These are phyloP conservation scores for Amesomyces nigricolor DNA, from an alignment of 2,329 filamentous ascomycete species.

Conservation along the genomic window DNA sequence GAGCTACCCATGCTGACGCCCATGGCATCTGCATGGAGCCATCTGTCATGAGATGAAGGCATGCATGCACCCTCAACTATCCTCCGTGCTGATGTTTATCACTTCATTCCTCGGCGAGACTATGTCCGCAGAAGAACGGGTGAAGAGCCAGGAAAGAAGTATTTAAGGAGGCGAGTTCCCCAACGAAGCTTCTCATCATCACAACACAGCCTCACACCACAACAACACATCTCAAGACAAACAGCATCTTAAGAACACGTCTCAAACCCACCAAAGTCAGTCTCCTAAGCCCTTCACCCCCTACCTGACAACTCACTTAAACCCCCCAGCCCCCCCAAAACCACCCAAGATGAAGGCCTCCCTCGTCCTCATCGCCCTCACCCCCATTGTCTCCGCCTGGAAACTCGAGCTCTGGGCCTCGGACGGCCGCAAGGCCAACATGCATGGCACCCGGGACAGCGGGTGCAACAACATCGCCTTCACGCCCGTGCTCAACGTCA, in stretches of 20 bases:
- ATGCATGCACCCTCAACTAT: too few species aligned
- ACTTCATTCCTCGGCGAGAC: not conserved
- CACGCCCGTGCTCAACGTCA: slow-evolving; percentile 17
- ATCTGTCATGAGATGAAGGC: too few species aligned
- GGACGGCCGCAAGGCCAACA: slow-evolving; percentile 11
- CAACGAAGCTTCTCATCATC: not conserved
- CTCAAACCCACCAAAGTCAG: not conserved
- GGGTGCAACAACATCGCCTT: slow-evolving; percentile 19
- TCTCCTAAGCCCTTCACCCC: not conserved
- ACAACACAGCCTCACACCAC: not conserved
- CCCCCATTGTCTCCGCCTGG: slow-evolving; percentile 14
- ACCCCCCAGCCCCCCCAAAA: not conserved
- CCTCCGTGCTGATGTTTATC: not conserved
- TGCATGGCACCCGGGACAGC: slow-evolving; percentile 11
- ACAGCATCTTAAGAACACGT: not conserved
- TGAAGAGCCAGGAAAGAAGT: not conserved
- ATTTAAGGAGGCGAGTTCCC: not conserved
- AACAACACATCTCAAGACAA: not conserved
- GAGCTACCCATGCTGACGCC: too few species aligned
- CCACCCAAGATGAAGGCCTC: slow-evolving; percentile 12
- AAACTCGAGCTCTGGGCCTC: slow-evolving; percentile 13
- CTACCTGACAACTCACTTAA: not conserved
- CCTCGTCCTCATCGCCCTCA: slow-evolving; percentile 8
- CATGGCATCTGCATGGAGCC: too few species aligned
- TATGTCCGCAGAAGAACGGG: not conserved